These are phyloP conservation scores for Eutrema japonicum DNA, from an alignment of 345 rosid genomes.

Conservation along the genomic window DNA sequence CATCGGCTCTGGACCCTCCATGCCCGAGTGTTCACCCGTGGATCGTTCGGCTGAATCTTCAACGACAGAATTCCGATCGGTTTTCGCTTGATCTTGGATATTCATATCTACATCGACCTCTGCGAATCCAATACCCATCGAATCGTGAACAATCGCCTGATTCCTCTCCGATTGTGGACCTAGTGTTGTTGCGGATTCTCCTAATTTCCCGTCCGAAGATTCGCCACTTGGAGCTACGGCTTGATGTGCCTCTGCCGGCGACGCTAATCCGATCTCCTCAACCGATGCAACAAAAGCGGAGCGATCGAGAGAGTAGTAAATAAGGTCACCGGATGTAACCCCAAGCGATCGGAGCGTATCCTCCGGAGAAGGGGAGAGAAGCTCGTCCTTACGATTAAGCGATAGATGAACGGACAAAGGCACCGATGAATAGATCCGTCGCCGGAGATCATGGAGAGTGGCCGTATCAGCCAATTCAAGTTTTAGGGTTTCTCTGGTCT, in stretches of 20 bases:
- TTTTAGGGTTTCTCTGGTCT: slow-evolving; percentile 56
- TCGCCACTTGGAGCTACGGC: background rate
- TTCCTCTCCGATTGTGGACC: slow-evolving; percentile 5
- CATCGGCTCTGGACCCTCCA: slow-evolving; percentile 19
- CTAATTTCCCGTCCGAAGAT: slow-evolving; percentile 6
- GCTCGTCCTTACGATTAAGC: slow-evolving; percentile 71
- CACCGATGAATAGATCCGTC: slow-evolving; percentile 36
- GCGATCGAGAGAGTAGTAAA: slow-evolving; percentile 58
- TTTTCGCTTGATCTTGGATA: slow-evolving; percentile 10
- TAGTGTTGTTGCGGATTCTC: slow-evolving; percentile 14
- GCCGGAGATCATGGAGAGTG: slow-evolving; percentile 51
- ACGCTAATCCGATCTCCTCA: background rate
- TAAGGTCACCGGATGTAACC: slow-evolving; percentile 68
- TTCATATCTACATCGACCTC: slow-evolving; percentile 20
- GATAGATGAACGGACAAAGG: slow-evolving; percentile 60
- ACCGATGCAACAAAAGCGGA: slow-evolving; percentile 22
- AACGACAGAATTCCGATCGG: slow-evolving; percentile 8
- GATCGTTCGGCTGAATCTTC: slow-evolving; percentile 18
- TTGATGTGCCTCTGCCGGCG: background rate
- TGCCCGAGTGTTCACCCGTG: background rate
- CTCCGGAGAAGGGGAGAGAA: slow-evolving; percentile 49
- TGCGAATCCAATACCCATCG: slow-evolving; percentile 25
- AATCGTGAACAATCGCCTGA: slow-evolving; percentile 8
- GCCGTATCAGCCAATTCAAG: slow-evolving; percentile 51
- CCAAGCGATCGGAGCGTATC: slow-evolving; percentile 64